Conservation (phyloP, 257 asterid species). For the Nicotiana knightiana region DNA sequence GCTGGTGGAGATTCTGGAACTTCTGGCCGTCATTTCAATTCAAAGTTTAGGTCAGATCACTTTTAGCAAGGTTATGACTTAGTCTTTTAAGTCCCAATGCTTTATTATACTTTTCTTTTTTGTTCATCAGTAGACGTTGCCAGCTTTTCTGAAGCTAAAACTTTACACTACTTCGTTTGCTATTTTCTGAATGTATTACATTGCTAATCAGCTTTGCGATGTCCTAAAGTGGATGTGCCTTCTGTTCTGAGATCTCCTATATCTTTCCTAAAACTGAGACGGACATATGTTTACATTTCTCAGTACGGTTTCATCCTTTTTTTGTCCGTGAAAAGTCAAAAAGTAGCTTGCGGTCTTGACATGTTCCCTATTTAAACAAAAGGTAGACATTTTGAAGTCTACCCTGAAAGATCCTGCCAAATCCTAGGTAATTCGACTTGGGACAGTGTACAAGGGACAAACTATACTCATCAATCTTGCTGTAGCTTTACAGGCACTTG, state of each 20-base stretch:
- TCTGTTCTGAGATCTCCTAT: background rate
- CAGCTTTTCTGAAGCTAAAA: conserved; percentile 2
- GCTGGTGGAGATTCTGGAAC: conserved; percentile 93
- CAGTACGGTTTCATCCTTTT: background rate
- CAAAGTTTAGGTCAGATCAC: conserved; percentile 50
- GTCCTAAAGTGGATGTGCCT: background rate
- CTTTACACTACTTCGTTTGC: background rate
- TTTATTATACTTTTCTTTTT: background rate
- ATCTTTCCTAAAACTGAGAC: background rate
- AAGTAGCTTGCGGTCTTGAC: background rate
- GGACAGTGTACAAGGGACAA: background rate
- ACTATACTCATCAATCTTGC: background rate
- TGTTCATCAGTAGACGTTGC: conserved; percentile 2
- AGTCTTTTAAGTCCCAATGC: background rate
- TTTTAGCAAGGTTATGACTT: background rate
- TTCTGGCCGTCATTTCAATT: conserved; percentile 81
- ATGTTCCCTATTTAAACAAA: background rate
- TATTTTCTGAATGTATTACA: background rate
- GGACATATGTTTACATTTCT: background rate
- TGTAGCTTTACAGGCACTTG: background rate
- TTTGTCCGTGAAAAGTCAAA: background rate
- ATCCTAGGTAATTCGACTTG: background rate
- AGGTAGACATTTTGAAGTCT: background rate
- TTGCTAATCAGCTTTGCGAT: background rate
- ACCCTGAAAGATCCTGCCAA: background rate